Evolutionary conservation across 2,329 filamentous ascomycete species (phyloP).

Genomic region (Byssothecium circinans): DNA sequence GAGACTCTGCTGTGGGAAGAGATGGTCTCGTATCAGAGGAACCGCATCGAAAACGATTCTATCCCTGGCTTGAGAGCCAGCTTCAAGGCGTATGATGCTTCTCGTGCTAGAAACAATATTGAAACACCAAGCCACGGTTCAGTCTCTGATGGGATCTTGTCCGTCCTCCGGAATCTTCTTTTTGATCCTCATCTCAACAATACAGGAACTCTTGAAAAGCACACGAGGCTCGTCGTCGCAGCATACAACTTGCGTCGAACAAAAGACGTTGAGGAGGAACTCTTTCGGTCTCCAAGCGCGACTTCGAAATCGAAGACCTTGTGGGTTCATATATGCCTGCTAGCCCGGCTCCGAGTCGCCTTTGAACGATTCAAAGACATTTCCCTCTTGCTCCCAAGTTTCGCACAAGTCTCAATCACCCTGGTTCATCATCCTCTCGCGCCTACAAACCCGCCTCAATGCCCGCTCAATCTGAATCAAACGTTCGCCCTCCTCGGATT

Average conservation of each 20-base stretch:
- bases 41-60: slow-evolving; percentile 20
- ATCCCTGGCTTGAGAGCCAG: slow-evolving; percentile 23
- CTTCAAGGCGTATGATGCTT: slow-evolving; percentile 19
- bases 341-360: slow-evolving; percentile 23
- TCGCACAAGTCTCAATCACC: slow-evolving; percentile 17
- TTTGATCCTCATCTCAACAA: slow-evolving; percentile 11
- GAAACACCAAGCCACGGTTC: slow-evolving; percentile 3
- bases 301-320: slow-evolving; percentile 20
- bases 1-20: slow-evolving; percentile 17
- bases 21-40: slow-evolving; percentile 22
- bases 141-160: slow-evolving; percentile 9
- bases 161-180: slow-evolving; percentile 11
- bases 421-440: slow-evolving; percentile 10
- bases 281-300: slow-evolving; percentile 18
- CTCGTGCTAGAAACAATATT: neutral
- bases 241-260: slow-evolving; percentile 17
- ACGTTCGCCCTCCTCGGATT: slow-evolving; percentile 16
- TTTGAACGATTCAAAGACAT: slow-evolving; percentile 24
- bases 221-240: slow-evolving; percentile 11
- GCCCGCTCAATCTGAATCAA: slow-evolving; percentile 16
- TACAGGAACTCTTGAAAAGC: slow-evolving; percentile 6
- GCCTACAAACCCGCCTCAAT: slow-evolving; percentile 10
- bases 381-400: slow-evolving; percentile 20
- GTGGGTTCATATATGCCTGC: slow-evolving; percentile 22
- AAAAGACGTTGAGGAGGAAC: slow-evolving; percentile 16